Conservation (phyloP, 139 green algal species). For the Chlorella sp. region DNA sequence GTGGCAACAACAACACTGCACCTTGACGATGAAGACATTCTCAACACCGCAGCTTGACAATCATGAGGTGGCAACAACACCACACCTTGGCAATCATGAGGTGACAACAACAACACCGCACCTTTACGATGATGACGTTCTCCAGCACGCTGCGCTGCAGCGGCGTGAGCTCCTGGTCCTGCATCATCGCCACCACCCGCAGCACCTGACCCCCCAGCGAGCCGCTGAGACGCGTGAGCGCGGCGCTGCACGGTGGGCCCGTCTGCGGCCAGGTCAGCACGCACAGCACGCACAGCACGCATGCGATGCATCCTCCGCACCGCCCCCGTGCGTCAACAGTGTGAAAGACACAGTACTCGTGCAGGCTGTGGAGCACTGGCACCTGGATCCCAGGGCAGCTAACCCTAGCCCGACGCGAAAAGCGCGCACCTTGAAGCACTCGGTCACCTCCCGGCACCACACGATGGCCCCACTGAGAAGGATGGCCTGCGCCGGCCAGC, state of each 20-base stretch:
- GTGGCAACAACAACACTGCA: too few relatives aligned
- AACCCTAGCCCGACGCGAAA: neutral
- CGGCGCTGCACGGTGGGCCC: constrained; percentile 12
- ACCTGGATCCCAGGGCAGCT: neutral
- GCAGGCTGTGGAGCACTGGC: too few relatives aligned
- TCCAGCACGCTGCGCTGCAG: constrained; percentile 28
- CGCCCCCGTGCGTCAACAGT: too few relatives aligned
- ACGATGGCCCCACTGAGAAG: constrained; percentile 15
- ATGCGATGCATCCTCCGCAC: too few relatives aligned
- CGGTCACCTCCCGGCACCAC: constrained; percentile 28
- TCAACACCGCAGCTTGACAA: too few relatives aligned
- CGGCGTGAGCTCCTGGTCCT: constrained; percentile 6
- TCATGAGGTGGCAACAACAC: too few relatives aligned
- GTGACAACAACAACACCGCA: constrained; percentile 3
- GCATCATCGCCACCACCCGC: constrained; percentile 25
- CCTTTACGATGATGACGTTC: constrained; percentile 36
- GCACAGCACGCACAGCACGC: constrained; percentile 9
- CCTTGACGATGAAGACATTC: too few relatives aligned
- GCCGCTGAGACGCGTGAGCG: constrained; percentile 14
- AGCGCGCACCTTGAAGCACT: constrained; percentile 19
- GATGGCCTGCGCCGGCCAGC: constrained; percentile 26
- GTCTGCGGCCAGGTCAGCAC: too few relatives aligned
- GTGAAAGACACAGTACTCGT: too few relatives aligned
- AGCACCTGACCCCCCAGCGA: constrained; percentile 16
- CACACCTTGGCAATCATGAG: too few relatives aligned